A percentile compares a stretch with the other conserved stretches of the same genome.
These are phyloP conservation scores for Vachellia pachyceras DNA, from an alignment of 306 rosid genomes.

Conservation along the genomic window DNA sequence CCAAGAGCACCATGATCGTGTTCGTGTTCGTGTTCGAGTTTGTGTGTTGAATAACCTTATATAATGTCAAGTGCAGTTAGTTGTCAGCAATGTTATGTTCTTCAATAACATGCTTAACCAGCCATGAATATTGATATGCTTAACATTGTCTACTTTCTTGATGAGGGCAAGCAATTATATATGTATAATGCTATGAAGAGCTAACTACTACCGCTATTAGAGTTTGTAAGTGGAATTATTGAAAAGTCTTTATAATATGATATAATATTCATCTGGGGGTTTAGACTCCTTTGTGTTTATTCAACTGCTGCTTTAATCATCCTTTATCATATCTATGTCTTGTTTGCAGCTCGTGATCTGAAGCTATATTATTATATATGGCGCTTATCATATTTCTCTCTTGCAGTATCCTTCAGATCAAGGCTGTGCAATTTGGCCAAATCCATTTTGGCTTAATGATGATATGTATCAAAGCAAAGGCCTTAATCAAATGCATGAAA, in stretches of 20 bases:
- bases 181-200: background rate
- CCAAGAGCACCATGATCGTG: conserved; percentile 55
- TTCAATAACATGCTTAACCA: too few relatives aligned
- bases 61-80: conserved; percentile 8
- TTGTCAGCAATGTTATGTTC: conserved; percentile 34
- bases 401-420: background rate
- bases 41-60: conserved; percentile 47
- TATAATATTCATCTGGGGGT: background rate
- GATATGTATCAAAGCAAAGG: background rate
- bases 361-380: background rate
- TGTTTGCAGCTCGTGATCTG: background rate
- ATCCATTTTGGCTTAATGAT: background rate
- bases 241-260: background rate
- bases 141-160: background rate
- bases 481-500: conserved; percentile 28
- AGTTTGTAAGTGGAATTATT: conserved; percentile 1
- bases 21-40: background rate
- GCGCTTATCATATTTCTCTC: background rate
- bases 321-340: background rate
- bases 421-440: background rate
- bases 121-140: conserved; percentile 19
- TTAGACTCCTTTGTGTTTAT: conserved; percentile 22
- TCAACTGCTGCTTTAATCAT: background rate
- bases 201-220: background rate
- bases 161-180: conserved; percentile 5